Conservation (phyloP, 495 filamentous ascomycete species). For the Aspergillus wentii region DNA sequence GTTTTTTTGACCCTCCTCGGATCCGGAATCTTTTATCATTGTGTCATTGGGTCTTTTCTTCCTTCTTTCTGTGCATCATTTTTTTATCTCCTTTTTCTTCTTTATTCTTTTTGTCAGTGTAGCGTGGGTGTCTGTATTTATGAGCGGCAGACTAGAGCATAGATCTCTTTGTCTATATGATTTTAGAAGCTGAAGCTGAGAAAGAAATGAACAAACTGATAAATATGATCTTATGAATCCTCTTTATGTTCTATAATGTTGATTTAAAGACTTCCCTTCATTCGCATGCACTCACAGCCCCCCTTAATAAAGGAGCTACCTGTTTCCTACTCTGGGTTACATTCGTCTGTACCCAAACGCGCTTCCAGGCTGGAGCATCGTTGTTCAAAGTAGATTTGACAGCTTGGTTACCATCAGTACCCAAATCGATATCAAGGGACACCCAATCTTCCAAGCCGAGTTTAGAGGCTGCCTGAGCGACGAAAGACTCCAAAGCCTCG, state of each 20-base stretch:
- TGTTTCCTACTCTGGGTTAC: slow-evolving; percentile 75
- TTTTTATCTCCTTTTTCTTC: too few relatives aligned
- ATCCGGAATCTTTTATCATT: neutral
- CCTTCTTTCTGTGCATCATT: too few relatives aligned
- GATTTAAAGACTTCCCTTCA: too few relatives aligned
- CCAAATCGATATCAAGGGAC: slow-evolving; percentile 36
- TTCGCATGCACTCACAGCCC: too few relatives aligned
- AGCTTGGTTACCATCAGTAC: slow-evolving; percentile 20
- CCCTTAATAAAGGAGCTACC: slow-evolving; percentile 78
- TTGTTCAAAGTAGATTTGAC: slow-evolving; percentile 29
- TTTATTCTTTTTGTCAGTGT: slow-evolving; percentile 10
- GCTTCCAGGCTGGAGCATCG: slow-evolving; percentile 18
- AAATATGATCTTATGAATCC: too few relatives aligned
- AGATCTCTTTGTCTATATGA: too few relatives aligned
- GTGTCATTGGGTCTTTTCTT: slow-evolving; percentile 6
- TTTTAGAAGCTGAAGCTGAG: too few relatives aligned
- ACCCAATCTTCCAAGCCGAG: slow-evolving; percentile 56
- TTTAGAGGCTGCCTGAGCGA: slow-evolving; percentile 33
- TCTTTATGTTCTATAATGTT: too few relatives aligned
- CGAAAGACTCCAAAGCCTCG: slow-evolving; percentile 50
- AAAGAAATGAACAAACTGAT: too few relatives aligned
- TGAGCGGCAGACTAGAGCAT: slow-evolving; percentile 22
- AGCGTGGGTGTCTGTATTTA: slow-evolving; percentile 26
- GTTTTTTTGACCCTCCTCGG: neutral
- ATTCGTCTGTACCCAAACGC: slow-evolving; percentile 65